phyloP scores from a whole-genome alignment of 2,329 filamentous ascomycete species.

The Fusarium sp. region DNA sequence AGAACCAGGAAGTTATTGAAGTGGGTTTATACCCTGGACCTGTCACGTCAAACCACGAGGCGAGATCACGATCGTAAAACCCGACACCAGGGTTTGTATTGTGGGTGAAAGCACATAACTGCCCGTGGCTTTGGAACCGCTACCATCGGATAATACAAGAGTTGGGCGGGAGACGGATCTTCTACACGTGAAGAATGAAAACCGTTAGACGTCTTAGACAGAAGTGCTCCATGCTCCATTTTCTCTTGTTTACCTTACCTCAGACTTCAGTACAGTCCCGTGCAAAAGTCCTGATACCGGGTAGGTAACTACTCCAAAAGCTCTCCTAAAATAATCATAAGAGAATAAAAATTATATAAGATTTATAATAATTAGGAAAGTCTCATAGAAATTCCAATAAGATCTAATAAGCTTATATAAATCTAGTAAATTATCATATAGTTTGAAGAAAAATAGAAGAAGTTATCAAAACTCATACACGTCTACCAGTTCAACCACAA shows the following conservation, averaged over 20 bases:
- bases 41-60: conserved; percentile 11
- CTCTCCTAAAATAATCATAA: too few relatives aligned
- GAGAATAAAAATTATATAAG: too few relatives aligned
- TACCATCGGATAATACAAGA: conserved; percentile 46
- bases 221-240: conserved; percentile 54
- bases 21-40: conserved; percentile 24
- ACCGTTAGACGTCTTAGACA: conserved; percentile 67
- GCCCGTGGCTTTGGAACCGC: background rate
- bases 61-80: conserved; percentile 21
- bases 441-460: too few relatives aligned
- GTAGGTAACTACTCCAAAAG: too few relatives aligned
- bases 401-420: too few relatives aligned
- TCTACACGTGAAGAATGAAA: conserved; percentile 61
- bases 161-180: conserved; percentile 51
- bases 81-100: conserved; percentile 3
- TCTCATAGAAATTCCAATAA: too few relatives aligned
- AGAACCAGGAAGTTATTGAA: conserved; percentile 1
- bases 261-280: conserved; percentile 38
- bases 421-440: too few relatives aligned
- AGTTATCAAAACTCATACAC: too few relatives aligned
- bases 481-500: background rate
- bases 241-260: conserved; percentile 52
- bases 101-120: background rate
- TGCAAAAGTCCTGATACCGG: too few relatives aligned
- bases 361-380: too few relatives aligned